Evolutionary conservation across 805 yeast genomes (phyloP).

Genomic region (Starmerella bacillaris): DNA sequence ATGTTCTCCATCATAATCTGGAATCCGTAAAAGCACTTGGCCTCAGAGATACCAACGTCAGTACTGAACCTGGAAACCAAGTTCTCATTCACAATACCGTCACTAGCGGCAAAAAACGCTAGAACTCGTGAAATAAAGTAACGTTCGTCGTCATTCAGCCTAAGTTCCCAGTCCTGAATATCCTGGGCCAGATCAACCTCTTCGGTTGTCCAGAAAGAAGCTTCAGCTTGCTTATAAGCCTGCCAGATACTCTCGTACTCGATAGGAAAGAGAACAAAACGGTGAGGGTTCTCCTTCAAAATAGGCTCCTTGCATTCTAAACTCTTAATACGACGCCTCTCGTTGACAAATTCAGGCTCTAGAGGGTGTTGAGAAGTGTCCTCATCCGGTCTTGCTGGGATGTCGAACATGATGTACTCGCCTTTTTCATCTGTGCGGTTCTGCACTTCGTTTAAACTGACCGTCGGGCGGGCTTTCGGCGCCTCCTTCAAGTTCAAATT

Average conservation of each 20-base stretch:
- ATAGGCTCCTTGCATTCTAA: conserved; percentile 79
- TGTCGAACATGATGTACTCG: conserved; percentile 13
- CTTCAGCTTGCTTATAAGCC: conserved; percentile 97
- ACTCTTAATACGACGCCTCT: conserved; percentile 37
- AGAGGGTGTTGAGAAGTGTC: conserved; percentile 14
- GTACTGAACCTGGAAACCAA: conserved; percentile 93
- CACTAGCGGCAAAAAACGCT: conserved; percentile 97
- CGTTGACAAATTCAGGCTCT: conserved; percentile 15
- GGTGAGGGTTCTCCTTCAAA: conserved; percentile 61
- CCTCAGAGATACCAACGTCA: conserved; percentile 94
- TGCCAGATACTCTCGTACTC: conserved; percentile 97
- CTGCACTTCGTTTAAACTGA: conserved; percentile 26
- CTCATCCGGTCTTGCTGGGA: conserved; percentile 6
- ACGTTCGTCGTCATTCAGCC: conserved; percentile 77
- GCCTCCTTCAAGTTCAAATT: conserved; percentile 28
- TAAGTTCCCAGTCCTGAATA: conserved; percentile 77
- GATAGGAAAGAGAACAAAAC: conserved; percentile 90
- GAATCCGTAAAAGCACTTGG: conserved; percentile 96
- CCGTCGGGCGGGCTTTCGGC: conserved; percentile 36
- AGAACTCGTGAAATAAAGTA: conserved; percentile 80
- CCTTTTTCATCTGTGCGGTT: conserved; percentile 1
- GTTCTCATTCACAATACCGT: conserved; percentile 95
- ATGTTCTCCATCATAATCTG: conserved; percentile 99
- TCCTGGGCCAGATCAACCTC: conserved; percentile 94
- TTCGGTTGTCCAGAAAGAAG: conserved; percentile 99